Evolutionary conservation across 768 basidiomycete genomes (phyloP).

Genomic region (Clitopilus passeckerianus): DNA sequence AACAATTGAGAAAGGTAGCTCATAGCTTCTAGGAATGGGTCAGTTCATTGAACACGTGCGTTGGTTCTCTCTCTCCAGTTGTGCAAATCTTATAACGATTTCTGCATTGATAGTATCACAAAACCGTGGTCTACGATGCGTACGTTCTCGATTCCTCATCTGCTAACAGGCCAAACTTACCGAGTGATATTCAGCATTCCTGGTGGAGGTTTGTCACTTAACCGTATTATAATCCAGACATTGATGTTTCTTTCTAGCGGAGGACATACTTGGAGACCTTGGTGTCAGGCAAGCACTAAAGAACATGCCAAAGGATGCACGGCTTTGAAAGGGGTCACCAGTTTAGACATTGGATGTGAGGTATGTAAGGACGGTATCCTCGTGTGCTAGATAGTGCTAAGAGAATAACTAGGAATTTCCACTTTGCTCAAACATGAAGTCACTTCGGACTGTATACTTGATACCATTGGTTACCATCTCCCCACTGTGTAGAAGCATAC

Average conservation of each 20-base stretch:
- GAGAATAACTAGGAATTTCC: not conserved
- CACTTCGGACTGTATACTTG: slow-evolving; percentile 23
- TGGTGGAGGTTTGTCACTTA: slow-evolving; percentile 16
- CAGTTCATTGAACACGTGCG: slow-evolving; percentile 18
- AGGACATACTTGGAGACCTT: slow-evolving; percentile 54
- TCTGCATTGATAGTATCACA: slow-evolving; percentile 17
- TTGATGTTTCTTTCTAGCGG: slow-evolving; percentile 26
- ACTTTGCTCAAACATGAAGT: not conserved
- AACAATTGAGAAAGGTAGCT: not conserved
- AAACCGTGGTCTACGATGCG: slow-evolving; percentile 18
- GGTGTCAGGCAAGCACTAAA: slow-evolving; percentile 57
- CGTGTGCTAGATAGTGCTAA: too few relatives aligned
- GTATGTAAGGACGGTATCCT: not conserved
- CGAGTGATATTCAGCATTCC: slow-evolving; percentile 11
- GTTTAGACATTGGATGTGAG: not conserved
- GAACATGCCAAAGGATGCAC: slow-evolving; percentile 46
- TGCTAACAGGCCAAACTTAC: not conserved
- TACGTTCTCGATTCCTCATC: slow-evolving; percentile 4
- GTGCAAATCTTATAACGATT: not conserved
- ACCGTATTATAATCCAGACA: not conserved
- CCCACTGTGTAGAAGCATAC: slow-evolving; percentile 34
- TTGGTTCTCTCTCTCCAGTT: not conserved
- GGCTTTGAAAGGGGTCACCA: slow-evolving; percentile 26
- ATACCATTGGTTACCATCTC: slow-evolving; percentile 30
- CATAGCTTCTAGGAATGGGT: slow-evolving; percentile 9